phyloP scores from a whole-genome alignment of 108 stramenopile genomes.

The Fragilariopsis cylindrus region DNA sequence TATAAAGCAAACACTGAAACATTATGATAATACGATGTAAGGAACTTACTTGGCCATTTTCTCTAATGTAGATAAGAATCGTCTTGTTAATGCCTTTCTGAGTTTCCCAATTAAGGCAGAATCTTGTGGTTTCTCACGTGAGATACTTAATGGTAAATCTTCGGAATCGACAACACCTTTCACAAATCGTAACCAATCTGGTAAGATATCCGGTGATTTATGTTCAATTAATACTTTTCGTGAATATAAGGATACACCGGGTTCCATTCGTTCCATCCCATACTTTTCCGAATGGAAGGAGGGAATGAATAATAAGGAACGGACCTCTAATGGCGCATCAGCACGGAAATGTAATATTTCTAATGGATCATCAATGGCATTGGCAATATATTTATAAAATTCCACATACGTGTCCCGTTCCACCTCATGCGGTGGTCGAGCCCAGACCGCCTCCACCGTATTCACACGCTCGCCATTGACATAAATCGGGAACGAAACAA shows the following conservation, averaged over 20 bases:
- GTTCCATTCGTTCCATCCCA: conserved; percentile 98
- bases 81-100: conserved; percentile 87
- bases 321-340: conserved; percentile 98
- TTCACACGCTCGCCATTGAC: conserved; percentile 95
- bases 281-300: conserved; percentile 97
- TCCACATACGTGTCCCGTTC: conserved; percentile 89
- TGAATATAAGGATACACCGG: conserved; percentile 93
- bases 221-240: conserved; percentile 96
- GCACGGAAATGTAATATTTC: conserved; percentile 90
- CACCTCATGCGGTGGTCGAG: conserved; percentile 85
- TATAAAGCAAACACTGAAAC: background rate
- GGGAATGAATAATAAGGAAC: conserved; percentile 95
- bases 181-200: conserved; percentile 97
- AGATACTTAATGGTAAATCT: conserved; percentile 95
- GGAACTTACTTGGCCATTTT: conserved; percentile 79
- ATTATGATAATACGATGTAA: background rate
- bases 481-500: conserved; percentile 96
- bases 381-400: conserved; percentile 95
- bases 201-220: conserved; percentile 90
- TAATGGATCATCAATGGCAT: conserved; percentile 87
- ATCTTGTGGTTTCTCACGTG: conserved; percentile 98
- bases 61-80: conserved; percentile 77
- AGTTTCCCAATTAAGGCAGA: conserved; percentile 87
- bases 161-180: conserved; percentile 98
- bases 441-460: conserved; percentile 96